phyloP scores from a whole-genome alignment of 1,284 basidiomycete genomes.

The Leccinum subrobustum region DNA sequence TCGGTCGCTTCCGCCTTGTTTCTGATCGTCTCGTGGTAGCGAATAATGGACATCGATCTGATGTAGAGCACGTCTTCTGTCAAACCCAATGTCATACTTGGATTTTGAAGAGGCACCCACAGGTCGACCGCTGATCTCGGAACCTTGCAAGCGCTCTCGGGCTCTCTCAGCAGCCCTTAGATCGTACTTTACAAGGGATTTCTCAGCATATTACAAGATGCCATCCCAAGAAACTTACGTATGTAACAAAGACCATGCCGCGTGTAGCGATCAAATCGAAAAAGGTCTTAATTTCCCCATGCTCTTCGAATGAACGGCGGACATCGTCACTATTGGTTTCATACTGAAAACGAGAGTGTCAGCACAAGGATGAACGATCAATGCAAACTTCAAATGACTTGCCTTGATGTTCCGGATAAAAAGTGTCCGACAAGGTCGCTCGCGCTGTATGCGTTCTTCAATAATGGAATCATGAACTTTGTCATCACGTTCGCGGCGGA shows the following conservation, averaged over 20 bases:
- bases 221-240: constrained; percentile 59
- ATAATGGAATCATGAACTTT: constrained; percentile 85
- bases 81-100: not conserved
- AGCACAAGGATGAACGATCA: constrained; percentile 14
- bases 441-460: constrained; percentile 86
- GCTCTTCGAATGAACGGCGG: constrained; percentile 83
- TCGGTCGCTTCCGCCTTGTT: constrained; percentile 62
- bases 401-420: constrained; percentile 98
- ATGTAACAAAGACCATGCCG: constrained; percentile 98
- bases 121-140: constrained; percentile 79
- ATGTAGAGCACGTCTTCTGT: constrained; percentile 2
- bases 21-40: constrained; percentile 86
- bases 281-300: constrained; percentile 95
- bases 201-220: constrained; percentile 9
- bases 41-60: constrained; percentile 99
- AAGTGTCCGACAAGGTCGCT: constrained; percentile 91
- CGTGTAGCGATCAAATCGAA: constrained; percentile 93
- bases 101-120: constrained; percentile 48
- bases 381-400: constrained; percentile 41
- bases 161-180: constrained; percentile 89
- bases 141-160: constrained; percentile 83
- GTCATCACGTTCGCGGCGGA: constrained; percentile 73
- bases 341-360: constrained; percentile 57
- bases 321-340: constrained; percentile 86
- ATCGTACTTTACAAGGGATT: constrained; percentile 64